A percentile compares a stretch with the other conserved stretches of the same genome.
phyloP scores from a whole-genome alignment of 176 grass and related monocot species.

The Olyra latifolia region DNA sequence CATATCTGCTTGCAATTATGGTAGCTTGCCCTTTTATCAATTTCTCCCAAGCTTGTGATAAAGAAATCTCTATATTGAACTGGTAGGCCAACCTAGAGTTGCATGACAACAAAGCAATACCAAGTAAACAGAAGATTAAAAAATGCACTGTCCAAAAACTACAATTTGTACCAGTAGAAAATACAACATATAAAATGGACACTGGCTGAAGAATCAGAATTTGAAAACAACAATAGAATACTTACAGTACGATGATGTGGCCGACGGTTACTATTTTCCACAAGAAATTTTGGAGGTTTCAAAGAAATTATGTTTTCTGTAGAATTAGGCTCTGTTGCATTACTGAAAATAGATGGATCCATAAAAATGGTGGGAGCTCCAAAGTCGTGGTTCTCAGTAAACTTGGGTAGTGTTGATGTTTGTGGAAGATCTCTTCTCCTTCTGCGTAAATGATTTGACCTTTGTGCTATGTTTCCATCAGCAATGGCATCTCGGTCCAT shows the following conservation, averaged over 20 bases:
- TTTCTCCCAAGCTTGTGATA: constrained; percentile 79
- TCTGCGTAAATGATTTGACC: constrained; percentile 41
- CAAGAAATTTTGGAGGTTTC: constrained; percentile 55
- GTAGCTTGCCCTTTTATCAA: constrained; percentile 69
- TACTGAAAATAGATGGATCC: constrained; percentile 59
- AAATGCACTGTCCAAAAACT: constrained; percentile 24
- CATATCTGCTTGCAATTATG: constrained; percentile 77
- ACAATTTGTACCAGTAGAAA: constrained; percentile 16
- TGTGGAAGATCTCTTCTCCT: constrained; percentile 73
- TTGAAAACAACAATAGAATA: constrained; percentile 27
- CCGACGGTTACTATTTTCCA: constrained; percentile 35
- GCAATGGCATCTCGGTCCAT: constrained; percentile 46
- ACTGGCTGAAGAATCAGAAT: constrained; percentile 21
- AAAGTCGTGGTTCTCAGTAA: constrained; percentile 63
- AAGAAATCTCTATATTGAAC: constrained; percentile 91
- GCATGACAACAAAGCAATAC: constrained; percentile 34
- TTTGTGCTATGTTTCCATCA: constrained; percentile 61
- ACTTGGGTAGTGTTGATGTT: constrained; percentile 54
- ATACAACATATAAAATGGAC: constrained; percentile 19
- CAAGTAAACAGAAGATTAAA: constrained; percentile 26
- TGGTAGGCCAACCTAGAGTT: constrained; percentile 74
- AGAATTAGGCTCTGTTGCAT: constrained; percentile 45
- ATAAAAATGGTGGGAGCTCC: constrained; percentile 49
- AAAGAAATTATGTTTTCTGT: constrained; percentile 43
- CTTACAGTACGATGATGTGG: constrained; percentile 39